Percentiles rank a stretch among this genome's conserved stretches.
Evolutionary conservation across 2,329 filamentous ascomycete species (phyloP).

Genomic region (Paraconiothyrium brasiliense): DNA sequence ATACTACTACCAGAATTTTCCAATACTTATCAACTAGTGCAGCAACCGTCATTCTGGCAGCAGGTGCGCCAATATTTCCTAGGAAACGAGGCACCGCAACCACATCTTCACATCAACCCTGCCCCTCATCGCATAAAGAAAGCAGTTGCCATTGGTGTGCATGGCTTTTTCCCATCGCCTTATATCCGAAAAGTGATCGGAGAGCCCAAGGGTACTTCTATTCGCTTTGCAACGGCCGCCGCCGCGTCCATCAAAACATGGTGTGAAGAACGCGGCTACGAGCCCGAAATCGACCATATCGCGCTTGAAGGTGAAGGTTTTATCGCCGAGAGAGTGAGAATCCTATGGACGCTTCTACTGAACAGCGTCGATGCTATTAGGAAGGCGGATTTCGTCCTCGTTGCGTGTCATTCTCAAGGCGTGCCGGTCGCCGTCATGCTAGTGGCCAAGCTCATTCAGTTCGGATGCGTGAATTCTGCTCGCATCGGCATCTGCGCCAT

Average conservation of each 20-base stretch:
- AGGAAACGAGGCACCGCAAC: constrained; percentile 63
- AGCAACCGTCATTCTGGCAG: constrained; percentile 57
- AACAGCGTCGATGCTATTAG: constrained; percentile 95
- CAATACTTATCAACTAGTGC: constrained; percentile 67
- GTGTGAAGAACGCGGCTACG: constrained; percentile 73
- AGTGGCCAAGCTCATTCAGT: constrained; percentile 88
- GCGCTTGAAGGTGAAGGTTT: constrained; percentile 94
- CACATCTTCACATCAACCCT: constrained; percentile 75
- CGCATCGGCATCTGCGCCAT: constrained; percentile 86
- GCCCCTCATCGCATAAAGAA: constrained; percentile 79
- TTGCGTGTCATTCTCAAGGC: constrained; percentile 96
- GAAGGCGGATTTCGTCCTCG: constrained; percentile 84
- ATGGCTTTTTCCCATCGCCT: constrained; percentile 90
- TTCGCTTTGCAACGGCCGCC: constrained; percentile 88
- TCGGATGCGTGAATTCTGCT: constrained; percentile 80
- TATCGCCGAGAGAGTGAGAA: constrained; percentile 87
- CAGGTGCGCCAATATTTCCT: constrained; percentile 51
- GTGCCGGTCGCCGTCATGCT: constrained; percentile 94
- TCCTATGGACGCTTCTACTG: constrained; percentile 91
- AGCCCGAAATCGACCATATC: constrained; percentile 89
- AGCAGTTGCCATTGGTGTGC: constrained; percentile 91
- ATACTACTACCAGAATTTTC: constrained; percentile 75
- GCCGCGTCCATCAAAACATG: constrained; percentile 85
- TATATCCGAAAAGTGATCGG: constrained; percentile 90
- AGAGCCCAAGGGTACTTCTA: constrained; percentile 93